A percentile compares a stretch with the other conserved stretches of the same genome.
Conservation (phyloP, 441 rosid genomes). For the Adansonia grandidieri region DNA sequence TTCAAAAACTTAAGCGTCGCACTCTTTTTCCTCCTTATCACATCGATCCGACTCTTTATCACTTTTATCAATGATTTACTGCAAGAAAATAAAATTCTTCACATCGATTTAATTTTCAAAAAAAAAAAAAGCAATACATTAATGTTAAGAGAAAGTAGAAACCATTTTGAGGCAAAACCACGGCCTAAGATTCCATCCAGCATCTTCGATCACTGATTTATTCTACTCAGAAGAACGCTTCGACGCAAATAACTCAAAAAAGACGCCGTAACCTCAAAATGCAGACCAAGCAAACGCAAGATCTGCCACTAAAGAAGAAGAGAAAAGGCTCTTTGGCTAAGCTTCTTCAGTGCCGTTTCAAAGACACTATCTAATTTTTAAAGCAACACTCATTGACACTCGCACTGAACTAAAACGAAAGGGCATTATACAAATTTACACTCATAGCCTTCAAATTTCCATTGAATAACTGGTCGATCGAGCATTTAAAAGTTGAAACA, state of each 20-base stretch:
- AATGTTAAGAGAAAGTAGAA: constrained; percentile 16
- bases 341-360: constrained; percentile 1
- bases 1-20: constrained; percentile 86
- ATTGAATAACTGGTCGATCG: too few relatives aligned
- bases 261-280: background rate
- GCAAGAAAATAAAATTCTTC: constrained; percentile 1
- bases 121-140: background rate
- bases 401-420: background rate
- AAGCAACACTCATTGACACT: too few relatives aligned
- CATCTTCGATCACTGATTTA: constrained; percentile 45
- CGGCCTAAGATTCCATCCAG: constrained; percentile 81
- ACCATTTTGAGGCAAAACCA: constrained; percentile 81
- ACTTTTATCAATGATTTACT: constrained; percentile 84
- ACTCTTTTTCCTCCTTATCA: constrained; percentile 75
- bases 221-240: constrained; percentile 26
- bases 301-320: constrained; percentile 21
- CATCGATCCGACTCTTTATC: constrained; percentile 83
- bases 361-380: background rate
- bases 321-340: constrained; percentile 7
- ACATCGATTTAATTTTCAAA: background rate
- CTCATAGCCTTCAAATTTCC: background rate
- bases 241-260: background rate
- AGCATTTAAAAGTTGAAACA: background rate
- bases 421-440: background rate
- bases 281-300: constrained; percentile 17